Conservation (phyloP, 2,329 filamentous ascomycete genomes). For the Penicillium occitanis region DNA sequence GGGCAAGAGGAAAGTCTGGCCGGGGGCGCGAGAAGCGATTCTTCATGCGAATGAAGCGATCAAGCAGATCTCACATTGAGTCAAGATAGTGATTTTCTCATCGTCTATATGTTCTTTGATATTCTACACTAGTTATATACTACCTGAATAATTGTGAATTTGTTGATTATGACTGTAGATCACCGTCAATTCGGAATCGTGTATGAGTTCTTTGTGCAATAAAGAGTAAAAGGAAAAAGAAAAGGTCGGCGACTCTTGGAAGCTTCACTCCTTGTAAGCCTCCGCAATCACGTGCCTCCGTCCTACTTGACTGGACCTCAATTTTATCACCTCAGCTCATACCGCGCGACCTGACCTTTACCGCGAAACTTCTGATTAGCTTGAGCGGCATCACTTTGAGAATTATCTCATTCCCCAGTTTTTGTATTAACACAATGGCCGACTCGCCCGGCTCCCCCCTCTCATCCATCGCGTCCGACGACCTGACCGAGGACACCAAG, state of each 20-base stretch:
- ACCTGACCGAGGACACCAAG: slow-evolving; percentile 61
- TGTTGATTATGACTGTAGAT: background rate
- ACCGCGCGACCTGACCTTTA: background rate
- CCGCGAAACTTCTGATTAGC: background rate
- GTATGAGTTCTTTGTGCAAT: background rate
- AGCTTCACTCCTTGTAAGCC: slow-evolving; percentile 17
- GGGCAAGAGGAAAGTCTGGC: slow-evolving; percentile 43
- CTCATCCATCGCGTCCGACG: slow-evolving; percentile 63
- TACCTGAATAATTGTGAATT: background rate
- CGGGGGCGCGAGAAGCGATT: slow-evolving; percentile 35
- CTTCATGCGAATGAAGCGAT: slow-evolving; percentile 4
- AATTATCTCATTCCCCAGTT: too few species aligned
- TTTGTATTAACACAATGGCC: slow-evolving; percentile 38
- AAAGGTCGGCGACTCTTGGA: background rate
- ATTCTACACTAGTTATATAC: background rate
- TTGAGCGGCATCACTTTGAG: background rate
- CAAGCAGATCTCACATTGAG: background rate
- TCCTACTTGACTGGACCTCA: slow-evolving; percentile 12
- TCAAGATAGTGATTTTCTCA: background rate
- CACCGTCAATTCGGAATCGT: background rate
- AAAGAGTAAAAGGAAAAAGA: background rate
- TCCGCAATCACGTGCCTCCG: slow-evolving; percentile 17
- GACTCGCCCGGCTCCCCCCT: slow-evolving; percentile 64
- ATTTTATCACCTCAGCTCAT: background rate
- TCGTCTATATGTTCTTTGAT: background rate